Evolutionary conservation across 1,284 basidiomycete species (phyloP).

Genomic region (Naganishia cerealis): DNA sequence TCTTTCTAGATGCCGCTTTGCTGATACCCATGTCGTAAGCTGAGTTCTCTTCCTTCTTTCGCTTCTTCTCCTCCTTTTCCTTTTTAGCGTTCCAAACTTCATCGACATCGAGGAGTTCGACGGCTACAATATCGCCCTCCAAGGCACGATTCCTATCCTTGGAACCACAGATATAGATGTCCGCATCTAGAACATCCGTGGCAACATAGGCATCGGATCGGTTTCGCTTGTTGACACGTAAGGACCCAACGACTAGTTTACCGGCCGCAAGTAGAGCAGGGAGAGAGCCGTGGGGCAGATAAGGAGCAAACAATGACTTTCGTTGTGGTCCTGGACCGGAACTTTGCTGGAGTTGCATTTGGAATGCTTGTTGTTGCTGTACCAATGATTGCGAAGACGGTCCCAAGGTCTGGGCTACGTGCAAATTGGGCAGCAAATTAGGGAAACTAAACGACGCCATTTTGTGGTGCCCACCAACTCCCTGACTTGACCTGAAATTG

Average conservation of each 20-base stretch:
- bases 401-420: constrained; percentile 86
- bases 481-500: constrained; percentile 69
- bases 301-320: constrained; percentile 98
- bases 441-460: constrained; percentile 97
- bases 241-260: constrained; percentile 94
- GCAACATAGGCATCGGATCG: constrained; percentile 98
- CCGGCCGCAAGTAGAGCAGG: constrained; percentile 96
- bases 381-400: constrained; percentile 60
- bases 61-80: constrained; percentile 99
- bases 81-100: constrained; percentile 99
- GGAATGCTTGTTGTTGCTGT: constrained; percentile 72
- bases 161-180: constrained; percentile 97
- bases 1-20: constrained; percentile 62
- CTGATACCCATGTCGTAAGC: constrained; percentile 72
- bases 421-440: constrained; percentile 92
- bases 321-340: constrained; percentile 86
- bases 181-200: constrained; percentile 96
- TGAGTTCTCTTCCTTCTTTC: constrained; percentile 98
- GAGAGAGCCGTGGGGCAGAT: constrained; percentile 94
- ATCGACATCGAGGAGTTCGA: constrained; percentile 95
- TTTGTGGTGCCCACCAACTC: constrained; percentile 88
- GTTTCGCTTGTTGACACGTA: constrained; percentile 98
- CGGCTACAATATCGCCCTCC: constrained; percentile 97
- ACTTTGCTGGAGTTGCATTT: constrained; percentile 81
- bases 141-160: constrained; percentile 98